Base-by-base conservation (phyloP, 139 green algal species). In the Coccomyxa sp. region DNA sequence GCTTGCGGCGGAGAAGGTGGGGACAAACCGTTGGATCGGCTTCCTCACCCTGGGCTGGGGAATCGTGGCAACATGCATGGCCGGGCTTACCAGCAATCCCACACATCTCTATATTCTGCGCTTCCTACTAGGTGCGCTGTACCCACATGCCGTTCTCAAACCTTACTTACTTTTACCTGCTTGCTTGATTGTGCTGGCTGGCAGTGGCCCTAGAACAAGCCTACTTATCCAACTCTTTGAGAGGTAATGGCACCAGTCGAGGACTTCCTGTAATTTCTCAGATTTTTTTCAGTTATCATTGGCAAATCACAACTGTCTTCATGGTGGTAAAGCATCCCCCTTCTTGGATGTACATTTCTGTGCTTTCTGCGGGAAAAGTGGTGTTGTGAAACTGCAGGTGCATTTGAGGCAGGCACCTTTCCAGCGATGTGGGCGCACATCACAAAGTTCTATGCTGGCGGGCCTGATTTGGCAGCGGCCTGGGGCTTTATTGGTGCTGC, bases 401-500 rank as follows among this genome's bases (percentile, higher is more conserved):
- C 25, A 27, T 78, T 78, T 78, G 74, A 78, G 25, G 74, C 74
- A 16, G 74, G 74, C n/a, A 78, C 74, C 1, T 78, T 78, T 38
- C 74, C 74, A 7, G 63, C 51, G 32, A 82, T 82, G 79, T 82
- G 79, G 79, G 58, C 79, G 25, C 28, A 82, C 58, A 23, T 82
- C 15, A 82, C 79, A n/a, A 28, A 30, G 27, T 82, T 82, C 58
- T 82, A 82, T 82, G 79, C 79, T 67, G 63, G 79, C 12, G 79
- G 79, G 58, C 79, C 79, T 13, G 58, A 82, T 14, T 27, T 82
- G n/a, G 58, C 79, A 58, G 79, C 63, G 13, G 79, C 79, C 25
- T 82, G 79, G 79, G 63, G 79, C 57, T 82, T 76, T 58, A 82
- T 82, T 28, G 79, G 51, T 15, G 79, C 79, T 58, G 79, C 79